A percentile compares a stretch with the other conserved stretches of the same genome.
phyloP scores from a whole-genome alignment of 1,284 basidiomycete species.

The Stereum hirsutum region DNA sequence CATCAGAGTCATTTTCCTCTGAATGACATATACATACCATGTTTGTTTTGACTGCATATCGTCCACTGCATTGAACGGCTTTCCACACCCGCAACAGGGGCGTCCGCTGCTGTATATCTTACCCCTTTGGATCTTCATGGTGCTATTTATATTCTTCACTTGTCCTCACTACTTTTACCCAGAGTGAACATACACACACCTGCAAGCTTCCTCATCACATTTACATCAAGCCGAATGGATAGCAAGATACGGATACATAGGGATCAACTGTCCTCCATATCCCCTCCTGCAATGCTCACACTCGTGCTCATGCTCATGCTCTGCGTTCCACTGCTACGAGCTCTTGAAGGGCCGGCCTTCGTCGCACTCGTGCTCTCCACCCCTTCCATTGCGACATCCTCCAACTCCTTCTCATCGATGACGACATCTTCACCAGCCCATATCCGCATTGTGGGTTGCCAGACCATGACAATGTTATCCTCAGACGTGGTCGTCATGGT shows the following conservation, averaged over 20 bases:
- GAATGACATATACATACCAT: slow-evolving; percentile 14
- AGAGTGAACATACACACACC: not conserved
- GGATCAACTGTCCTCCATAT: slow-evolving; percentile 24
- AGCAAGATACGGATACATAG: slow-evolving; percentile 11
- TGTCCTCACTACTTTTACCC: slow-evolving; percentile 2
- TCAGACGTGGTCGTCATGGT: slow-evolving; percentile 72
- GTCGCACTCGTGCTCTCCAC: slow-evolving; percentile 34
- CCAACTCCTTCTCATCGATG: slow-evolving; percentile 70
- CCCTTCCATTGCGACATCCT: slow-evolving; percentile 69
- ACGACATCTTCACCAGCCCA: slow-evolving; percentile 79
- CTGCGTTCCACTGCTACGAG: slow-evolving; percentile 31
- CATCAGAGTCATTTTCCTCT: slow-evolving; percentile 55
- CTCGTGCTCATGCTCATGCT: slow-evolving; percentile 41
- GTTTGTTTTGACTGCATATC: too few species aligned
- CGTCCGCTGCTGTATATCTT: slow-evolving; percentile 5
- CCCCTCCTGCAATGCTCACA: slow-evolving; percentile 34
- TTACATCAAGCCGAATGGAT: slow-evolving; percentile 17
- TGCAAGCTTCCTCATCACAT: slow-evolving; percentile 3
- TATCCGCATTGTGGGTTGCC: slow-evolving; percentile 82
- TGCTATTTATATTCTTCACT: not conserved
- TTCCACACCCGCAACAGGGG: too few species aligned
- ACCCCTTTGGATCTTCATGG: slow-evolving; percentile 1
- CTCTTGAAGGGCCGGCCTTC: slow-evolving; percentile 3
- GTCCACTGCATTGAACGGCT: too few species aligned
- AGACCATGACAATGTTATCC: slow-evolving; percentile 83